A percentile compares a stretch with the other conserved stretches of the same genome.
These are phyloP conservation scores for Ascochyta pisi DNA, from an alignment of 2,329 filamentous ascomycete species.

Conservation along the genomic window DNA sequence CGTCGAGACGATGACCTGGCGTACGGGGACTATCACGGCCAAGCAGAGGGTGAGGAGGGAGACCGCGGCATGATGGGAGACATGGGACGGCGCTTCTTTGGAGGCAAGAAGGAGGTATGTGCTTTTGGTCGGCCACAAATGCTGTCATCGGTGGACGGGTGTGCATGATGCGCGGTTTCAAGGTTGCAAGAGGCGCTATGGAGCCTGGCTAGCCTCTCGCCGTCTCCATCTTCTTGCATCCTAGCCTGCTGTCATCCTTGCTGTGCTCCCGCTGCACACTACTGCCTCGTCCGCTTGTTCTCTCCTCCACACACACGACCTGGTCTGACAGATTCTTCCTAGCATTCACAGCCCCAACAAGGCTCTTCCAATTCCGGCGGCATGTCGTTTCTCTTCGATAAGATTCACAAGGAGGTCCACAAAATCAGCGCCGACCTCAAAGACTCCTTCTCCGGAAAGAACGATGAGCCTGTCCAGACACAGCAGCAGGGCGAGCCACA, in stretches of 20 bases:
- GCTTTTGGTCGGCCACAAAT: conserved; percentile 23
- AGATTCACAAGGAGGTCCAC: conserved; percentile 61
- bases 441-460: conserved; percentile 55
- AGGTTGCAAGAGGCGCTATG: conserved; percentile 20
- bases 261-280: conserved; percentile 6
- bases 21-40: conserved; percentile 60
- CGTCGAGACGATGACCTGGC: conserved; percentile 59
- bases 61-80: conserved; percentile 61
- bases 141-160: conserved; percentile 23
- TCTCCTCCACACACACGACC: conserved; percentile 5
- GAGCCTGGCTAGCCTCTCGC: conserved; percentile 21
- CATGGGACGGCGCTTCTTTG: conserved; percentile 56
- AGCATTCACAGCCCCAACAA: conserved; percentile 37
- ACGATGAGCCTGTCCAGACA: conserved; percentile 54
- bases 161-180: conserved; percentile 19
- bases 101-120: conserved; percentile 43
- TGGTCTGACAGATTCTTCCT: conserved; percentile 13
- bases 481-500: conserved; percentile 29
- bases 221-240: conserved; percentile 14
- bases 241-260: conserved; percentile 13
- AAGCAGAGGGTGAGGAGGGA: conserved; percentile 49
- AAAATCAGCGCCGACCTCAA: conserved; percentile 60
- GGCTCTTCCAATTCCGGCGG: conserved; percentile 38
- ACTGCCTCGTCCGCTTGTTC: conserved; percentile 5
- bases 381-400: conserved; percentile 60